Percentiles rank a stretch among this genome's conserved stretches.
Evolutionary conservation across 2,329 filamentous ascomycete genomes (phyloP).

Genomic region (Beauveria asiatica): DNA sequence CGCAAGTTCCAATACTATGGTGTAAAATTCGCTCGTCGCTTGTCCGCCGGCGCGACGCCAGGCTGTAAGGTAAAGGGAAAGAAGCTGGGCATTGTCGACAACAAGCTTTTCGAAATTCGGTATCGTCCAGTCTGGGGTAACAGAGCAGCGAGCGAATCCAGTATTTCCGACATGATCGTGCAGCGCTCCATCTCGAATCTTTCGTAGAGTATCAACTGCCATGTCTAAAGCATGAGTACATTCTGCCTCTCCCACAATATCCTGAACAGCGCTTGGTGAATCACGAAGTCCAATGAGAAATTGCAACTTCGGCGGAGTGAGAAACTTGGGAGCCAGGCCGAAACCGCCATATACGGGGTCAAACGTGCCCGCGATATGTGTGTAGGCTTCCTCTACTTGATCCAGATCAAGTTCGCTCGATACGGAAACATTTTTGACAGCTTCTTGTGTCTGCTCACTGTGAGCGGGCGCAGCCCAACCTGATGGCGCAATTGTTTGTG

Average conservation of each 20-base stretch:
- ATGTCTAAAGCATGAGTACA: conserved; percentile 67
- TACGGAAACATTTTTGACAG: conserved; percentile 21
- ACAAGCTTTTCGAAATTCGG: conserved; percentile 98
- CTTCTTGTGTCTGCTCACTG: conserved; percentile 16
- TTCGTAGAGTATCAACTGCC: conserved; percentile 70
- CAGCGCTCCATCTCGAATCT: conserved; percentile 53
- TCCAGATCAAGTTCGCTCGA: conserved; percentile 78
- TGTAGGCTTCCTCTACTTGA: conserved; percentile 80
- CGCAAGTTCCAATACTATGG: conserved; percentile 71
- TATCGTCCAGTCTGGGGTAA: conserved; percentile 85
- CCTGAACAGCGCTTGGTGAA: conserved; percentile 64
- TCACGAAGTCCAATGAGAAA: conserved; percentile 70
- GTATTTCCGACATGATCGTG: conserved; percentile 46
- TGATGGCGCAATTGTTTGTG: conserved; percentile 21
- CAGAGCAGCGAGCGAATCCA: conserved; percentile 67
- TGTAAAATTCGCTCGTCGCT: conserved; percentile 62
- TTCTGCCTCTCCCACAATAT: conserved; percentile 81
- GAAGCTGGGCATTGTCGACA: conserved; percentile 80
- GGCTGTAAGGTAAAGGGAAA: conserved; percentile 78
- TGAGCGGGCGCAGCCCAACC: conserved; percentile 25
- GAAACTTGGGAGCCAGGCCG: conserved; percentile 74
- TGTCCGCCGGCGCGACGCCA: conserved; percentile 52
- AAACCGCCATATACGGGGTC: conserved; percentile 77
- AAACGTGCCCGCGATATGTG: conserved; percentile 71
- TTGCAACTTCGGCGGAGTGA: conserved; percentile 74